These are phyloP conservation scores for Taphrina sp. DNA, from an alignment of 1,139 yeast genomes.

Conservation along the genomic window DNA sequence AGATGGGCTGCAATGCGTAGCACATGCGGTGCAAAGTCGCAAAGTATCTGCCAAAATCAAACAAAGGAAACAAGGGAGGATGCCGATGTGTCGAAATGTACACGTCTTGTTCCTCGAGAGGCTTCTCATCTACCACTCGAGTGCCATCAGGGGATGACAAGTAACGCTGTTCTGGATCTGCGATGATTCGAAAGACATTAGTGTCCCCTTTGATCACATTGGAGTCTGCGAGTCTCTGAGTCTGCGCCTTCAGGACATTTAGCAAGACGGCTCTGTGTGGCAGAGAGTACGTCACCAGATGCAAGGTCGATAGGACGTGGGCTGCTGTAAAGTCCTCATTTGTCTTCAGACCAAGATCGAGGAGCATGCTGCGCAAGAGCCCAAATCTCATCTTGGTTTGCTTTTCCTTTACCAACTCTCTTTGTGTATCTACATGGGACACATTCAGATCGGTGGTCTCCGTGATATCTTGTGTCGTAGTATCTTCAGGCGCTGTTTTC, in stretches of 20 bases:
- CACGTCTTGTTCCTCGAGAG: conserved; percentile 17
- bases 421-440: too few relatives aligned
- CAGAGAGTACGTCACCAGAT: conserved; percentile 12
- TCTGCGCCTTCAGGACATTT: background rate
- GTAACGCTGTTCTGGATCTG: background rate
- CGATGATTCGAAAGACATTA: conserved; percentile 13
- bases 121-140: background rate
- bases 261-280: background rate
- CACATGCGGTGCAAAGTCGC: conserved; percentile 4
- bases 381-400: conserved; percentile 47
- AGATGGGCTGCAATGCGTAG: conserved; percentile 10
- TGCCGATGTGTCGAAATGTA: conserved; percentile 1
- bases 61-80: conserved; percentile 1
- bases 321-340: conserved; percentile 50
- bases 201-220: conserved; percentile 6
- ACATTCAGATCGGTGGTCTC: too few relatives aligned
- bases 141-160: too few relatives aligned
- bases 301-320: conserved; percentile 51
- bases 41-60: conserved; percentile 6
- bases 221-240: background rate
- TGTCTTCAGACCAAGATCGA: conserved; percentile 65
- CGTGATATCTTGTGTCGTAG: background rate
- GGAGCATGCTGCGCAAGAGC: conserved; percentile 59
- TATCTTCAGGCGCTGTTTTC: background rate
- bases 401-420: too few relatives aligned